Evolutionary conservation across 2,329 filamentous ascomycete species (phyloP).

Genomic region (Neofusicoccum umdonicola): DNA sequence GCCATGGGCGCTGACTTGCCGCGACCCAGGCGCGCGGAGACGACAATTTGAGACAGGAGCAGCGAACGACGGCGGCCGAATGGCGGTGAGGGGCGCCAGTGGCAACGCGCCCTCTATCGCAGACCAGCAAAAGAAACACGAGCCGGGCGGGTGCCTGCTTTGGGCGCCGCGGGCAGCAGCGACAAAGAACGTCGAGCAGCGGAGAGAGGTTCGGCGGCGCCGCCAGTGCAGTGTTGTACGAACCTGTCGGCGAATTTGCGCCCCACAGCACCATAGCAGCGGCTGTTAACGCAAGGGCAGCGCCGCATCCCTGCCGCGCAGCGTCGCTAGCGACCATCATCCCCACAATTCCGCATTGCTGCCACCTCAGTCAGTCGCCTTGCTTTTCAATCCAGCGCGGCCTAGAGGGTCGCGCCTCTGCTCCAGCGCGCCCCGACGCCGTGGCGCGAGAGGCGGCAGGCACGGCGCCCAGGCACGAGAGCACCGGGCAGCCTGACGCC

Average conservation of each 20-base stretch:
- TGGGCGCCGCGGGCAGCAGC: neutral
- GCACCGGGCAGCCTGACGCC: neutral
- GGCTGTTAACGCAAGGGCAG: neutral
- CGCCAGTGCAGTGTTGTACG: neutral
- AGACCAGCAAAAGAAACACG: conserved; percentile 2
- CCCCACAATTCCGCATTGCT: conserved; percentile 1
- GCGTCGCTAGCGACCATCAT: neutral
- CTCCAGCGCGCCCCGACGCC: neutral
- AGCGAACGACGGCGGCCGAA: neutral
- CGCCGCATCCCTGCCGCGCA: conserved; percentile 1
- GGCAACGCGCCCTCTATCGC: neutral
- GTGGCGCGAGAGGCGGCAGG: neutral
- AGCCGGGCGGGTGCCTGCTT: neutral
- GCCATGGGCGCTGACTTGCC: neutral
- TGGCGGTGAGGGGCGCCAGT: neutral
- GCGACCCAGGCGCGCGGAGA: neutral
- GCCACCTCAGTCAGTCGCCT: neutral
- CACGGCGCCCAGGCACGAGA: neutral
- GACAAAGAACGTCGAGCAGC: neutral
- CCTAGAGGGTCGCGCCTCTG: neutral
- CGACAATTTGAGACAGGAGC: conserved; percentile 8
- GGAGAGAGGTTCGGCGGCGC: neutral
- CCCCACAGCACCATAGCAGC: neutral
- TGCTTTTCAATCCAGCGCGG: conserved; percentile 5
- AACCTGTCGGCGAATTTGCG: conserved; percentile 11